These are phyloP conservation scores for Bidens hawaiensis DNA, from an alignment of 140 eudicot species.

Conservation along the genomic window DNA sequence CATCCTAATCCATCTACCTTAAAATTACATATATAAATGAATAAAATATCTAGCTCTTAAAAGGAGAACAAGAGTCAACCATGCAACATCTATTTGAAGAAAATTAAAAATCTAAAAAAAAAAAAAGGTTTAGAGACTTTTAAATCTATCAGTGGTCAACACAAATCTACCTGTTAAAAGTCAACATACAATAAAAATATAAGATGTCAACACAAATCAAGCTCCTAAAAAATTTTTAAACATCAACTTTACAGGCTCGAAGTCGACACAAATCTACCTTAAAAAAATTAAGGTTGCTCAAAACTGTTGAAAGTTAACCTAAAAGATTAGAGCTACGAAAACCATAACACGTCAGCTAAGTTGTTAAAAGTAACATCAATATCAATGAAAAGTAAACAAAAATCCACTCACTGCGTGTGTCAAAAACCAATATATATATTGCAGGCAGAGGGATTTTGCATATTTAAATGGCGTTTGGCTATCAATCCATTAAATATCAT, in stretches of 20 bases:
- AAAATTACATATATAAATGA: neutral
- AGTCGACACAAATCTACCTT: neutral
- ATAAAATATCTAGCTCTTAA: neutral
- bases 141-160: slow-evolving; percentile 5
- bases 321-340: neutral
- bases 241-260: too few relatives aligned
- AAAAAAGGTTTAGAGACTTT: slow-evolving; percentile 4
- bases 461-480: slow-evolving; percentile 30
- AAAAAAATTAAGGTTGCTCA: neutral
- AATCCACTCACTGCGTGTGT: slow-evolving; percentile 12
- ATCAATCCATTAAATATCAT: slow-evolving; percentile 46
- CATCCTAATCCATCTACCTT: too few relatives aligned
- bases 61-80: slow-evolving; percentile 3
- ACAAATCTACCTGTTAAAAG: slow-evolving; percentile 22
- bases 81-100: neutral
- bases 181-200: slow-evolving; percentile 7
- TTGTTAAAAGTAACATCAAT: slow-evolving; percentile 16
- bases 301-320: neutral
- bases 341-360: slow-evolving; percentile 6
- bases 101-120: neutral
- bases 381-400: slow-evolving; percentile 2
- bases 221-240: neutral
- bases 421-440: slow-evolving; percentile 12
- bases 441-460: slow-evolving; percentile 23
- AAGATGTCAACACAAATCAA: slow-evolving; percentile 23